Evolutionary conservation across 805 yeast genomes (phyloP).

Genomic region (Sungouiozyma intestinalis): DNA sequence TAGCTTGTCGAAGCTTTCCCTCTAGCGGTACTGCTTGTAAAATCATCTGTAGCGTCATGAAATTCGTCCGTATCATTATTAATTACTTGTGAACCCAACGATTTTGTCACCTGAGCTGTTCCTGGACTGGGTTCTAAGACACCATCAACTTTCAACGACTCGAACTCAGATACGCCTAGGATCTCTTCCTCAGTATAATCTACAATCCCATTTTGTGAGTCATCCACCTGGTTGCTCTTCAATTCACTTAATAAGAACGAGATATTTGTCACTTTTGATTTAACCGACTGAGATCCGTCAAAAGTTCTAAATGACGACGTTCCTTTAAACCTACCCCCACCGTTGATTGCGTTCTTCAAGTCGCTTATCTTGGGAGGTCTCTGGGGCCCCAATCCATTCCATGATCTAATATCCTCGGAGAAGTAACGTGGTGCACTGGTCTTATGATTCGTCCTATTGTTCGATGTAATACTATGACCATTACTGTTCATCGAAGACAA

Average conservation of each 20-base stretch:
- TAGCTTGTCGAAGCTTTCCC: constrained; percentile 19
- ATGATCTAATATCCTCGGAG: constrained; percentile 13
- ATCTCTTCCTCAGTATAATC: constrained; percentile 30
- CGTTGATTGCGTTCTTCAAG: constrained; percentile 17
- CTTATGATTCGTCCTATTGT: constrained; percentile 1
- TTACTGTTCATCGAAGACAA: background rate
- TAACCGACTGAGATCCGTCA: constrained; percentile 28
- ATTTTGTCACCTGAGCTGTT: background rate
- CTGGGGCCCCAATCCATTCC: constrained; percentile 10
- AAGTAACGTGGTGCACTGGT: constrained; percentile 10
- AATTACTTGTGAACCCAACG: constrained; percentile 2
- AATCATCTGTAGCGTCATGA: constrained; percentile 23
- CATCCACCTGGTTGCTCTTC: constrained; percentile 13
- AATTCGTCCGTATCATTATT: constrained; percentile 11
- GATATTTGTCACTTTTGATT: constrained; percentile 28
- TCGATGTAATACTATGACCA: background rate
- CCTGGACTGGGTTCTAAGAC: background rate
- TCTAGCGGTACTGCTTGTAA: constrained; percentile 17
- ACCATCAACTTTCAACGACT: constrained; percentile 1
- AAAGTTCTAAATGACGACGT: constrained; percentile 4
- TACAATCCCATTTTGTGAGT: constrained; percentile 13
- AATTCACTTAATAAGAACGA: constrained; percentile 28
- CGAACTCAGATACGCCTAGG: constrained; percentile 24
- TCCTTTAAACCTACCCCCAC: constrained; percentile 4
- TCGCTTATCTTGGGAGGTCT: constrained; percentile 23